Evolutionary conservation across 2,329 filamentous ascomycete species (phyloP), one percentile per base, ranked within the genome.

Genomic region (Colletotrichum phormii): DNA sequence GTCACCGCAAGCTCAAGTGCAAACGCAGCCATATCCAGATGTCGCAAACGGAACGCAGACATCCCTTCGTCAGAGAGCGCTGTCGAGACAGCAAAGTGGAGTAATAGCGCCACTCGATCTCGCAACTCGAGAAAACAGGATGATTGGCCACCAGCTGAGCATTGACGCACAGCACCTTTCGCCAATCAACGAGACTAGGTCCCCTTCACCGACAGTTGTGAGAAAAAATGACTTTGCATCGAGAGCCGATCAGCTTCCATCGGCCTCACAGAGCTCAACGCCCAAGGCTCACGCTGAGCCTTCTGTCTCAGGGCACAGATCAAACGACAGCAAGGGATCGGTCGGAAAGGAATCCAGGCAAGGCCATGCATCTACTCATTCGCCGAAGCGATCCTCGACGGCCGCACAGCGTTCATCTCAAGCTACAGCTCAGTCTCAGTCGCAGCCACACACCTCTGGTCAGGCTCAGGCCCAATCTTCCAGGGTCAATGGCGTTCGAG

Each of bases 131-230:
- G 85, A 86, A 37, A 82, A 82, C 24, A 81, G 82, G 26, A 76
- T 84, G 12, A 80, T 82, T 64, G 78, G 80, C 5, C 80, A 83
- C 9, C 66, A 77, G 26, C 76, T 76, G 15, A 73, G 76, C 11
- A 72, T 70, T 9, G 88, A 89, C 9, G 78, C 84, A 62, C 84
- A 86, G 54, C 88, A 87, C 75, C 85, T 95, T 2, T 95, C 93
- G 0, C 93, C 93, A 0, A 93, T 95, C 0, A 93, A 92, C 66
- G 93, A 95, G 82, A 88, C 89, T 6, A 87, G 89, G n/a, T 93
- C 91, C 0, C 92, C 93, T 2, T 94, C 93, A 1, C 92, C 93
- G 1, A 92, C 87, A 3, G 84, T 88, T 13, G 83, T 84, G 67
- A 86, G 91, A 67, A 90, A 87, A 71, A 58, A 68, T 55, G 31